Evolutionary conservation across 2,329 filamentous ascomycete species (phyloP).

Genomic region (Cladosporium sp.): DNA sequence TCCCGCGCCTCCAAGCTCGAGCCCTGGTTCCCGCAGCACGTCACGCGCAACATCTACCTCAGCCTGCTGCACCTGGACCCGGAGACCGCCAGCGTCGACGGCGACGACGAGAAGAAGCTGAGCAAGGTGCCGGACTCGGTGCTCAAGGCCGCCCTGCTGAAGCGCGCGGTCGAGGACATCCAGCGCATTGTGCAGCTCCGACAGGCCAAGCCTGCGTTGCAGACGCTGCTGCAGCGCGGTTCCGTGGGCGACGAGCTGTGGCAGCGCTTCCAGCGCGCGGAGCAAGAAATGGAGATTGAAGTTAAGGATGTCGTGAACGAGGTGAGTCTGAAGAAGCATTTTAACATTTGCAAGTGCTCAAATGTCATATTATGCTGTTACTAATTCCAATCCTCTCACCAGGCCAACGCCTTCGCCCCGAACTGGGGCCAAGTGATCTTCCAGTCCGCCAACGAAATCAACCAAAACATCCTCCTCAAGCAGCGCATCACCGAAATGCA

Average conservation of each 20-base stretch:
- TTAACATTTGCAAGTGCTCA: no score
- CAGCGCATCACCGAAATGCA: conserved; percentile 74
- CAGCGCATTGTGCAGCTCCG: conserved; percentile 86
- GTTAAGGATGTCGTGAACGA: conserved; percentile 90
- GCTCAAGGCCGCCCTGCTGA: conserved; percentile 81
- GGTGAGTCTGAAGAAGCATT: conserved; percentile 57
- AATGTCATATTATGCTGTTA: no score
- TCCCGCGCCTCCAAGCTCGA: conserved; percentile 77
- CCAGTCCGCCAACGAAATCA: conserved; percentile 95
- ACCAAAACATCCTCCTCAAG: conserved; percentile 76
- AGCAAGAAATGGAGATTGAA: conserved; percentile 98
- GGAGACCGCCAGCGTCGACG: conserved; percentile 44
- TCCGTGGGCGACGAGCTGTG: conserved; percentile 95
- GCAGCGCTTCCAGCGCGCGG: conserved; percentile 86
- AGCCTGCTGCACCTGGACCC: conserved; percentile 80
- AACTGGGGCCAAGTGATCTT: conserved; percentile 96
- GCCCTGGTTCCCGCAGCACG: conserved; percentile 90
- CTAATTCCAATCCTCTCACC: background rate
- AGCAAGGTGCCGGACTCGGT: conserved; percentile 77
- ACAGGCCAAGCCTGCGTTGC: conserved; percentile 83
- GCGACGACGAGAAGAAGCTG: conserved; percentile 63
- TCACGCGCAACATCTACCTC: conserved; percentile 92
- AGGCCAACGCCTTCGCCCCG: conserved; percentile 88
- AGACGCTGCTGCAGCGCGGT: conserved; percentile 78
- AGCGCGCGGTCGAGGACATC: conserved; percentile 90